Evolutionary conservation across 371 early-diverging fungal species (phyloP).

Genomic region (Zychaea mexicana): DNA sequence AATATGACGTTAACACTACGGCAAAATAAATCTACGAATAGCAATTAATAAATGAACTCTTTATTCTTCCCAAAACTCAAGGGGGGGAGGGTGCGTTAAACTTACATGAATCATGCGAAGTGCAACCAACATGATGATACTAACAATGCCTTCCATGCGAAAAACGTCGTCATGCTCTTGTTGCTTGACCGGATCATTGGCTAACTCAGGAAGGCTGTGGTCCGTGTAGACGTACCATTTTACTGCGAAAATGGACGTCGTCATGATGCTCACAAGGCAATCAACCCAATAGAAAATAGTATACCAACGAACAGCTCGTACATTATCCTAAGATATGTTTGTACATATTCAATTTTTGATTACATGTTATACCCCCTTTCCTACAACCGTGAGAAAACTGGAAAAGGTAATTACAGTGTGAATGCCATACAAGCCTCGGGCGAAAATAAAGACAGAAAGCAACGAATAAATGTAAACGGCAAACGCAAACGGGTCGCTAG

Average conservation of each 20-base stretch:
- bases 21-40: conserved; percentile 55
- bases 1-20: conserved; percentile 35
- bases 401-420: conserved; percentile 26
- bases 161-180: conserved; percentile 26
- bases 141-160: conserved; percentile 40
- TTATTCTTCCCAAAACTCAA: too few species aligned
- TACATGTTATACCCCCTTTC: neutral
- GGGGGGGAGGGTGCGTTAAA: conserved; percentile 5
- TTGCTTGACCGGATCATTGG: conserved; percentile 26
- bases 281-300: conserved; percentile 49
- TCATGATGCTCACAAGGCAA: conserved; percentile 29
- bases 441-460: conserved; percentile 28
- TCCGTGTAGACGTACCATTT: conserved; percentile 53
- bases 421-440: conserved; percentile 39
- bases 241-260: conserved; percentile 35
- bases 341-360: neutral
- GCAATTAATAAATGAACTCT: too few species aligned
- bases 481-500: conserved; percentile 29
- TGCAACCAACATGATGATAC: conserved; percentile 35
- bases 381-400: neutral
- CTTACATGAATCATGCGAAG: conserved; percentile 47
- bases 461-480: conserved; percentile 35
- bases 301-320: conserved; percentile 36
- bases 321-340: conserved; percentile 19
- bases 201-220: conserved; percentile 43